phyloP scores from a whole-genome alignment of 306 rosid genomes.

The Lotus japonicus region DNA sequence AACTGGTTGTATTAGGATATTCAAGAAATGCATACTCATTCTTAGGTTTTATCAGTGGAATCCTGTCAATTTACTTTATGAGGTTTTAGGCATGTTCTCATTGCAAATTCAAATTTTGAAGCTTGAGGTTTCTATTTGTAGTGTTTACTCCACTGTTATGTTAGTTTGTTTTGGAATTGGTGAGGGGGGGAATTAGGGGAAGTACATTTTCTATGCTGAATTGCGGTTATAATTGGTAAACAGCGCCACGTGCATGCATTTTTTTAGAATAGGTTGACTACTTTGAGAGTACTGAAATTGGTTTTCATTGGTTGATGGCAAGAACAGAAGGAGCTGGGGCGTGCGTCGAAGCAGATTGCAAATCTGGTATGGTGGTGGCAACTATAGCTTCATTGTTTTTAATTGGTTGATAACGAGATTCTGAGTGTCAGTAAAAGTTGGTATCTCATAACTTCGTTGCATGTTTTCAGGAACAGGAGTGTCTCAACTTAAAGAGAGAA shows the following conservation, averaged over 20 bases:
- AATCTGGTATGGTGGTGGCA: conserved; percentile 44
- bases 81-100: neutral
- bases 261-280: neutral
- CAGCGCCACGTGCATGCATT: neutral
- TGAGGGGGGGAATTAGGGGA: neutral
- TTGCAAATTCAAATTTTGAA: neutral
- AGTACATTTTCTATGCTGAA: neutral
- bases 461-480: conserved; percentile 67
- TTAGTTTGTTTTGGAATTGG: conserved; percentile 5
- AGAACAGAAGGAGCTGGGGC: conserved; percentile 70
- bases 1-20: neutral
- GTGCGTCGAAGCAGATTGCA: conserved; percentile 44
- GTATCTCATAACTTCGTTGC: conserved; percentile 11
- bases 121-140: neutral
- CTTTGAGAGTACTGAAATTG: conserved; percentile 10
- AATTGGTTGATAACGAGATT: neutral
- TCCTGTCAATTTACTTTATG: neutral
- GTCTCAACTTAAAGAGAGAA: conserved; percentile 53
- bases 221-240: neutral
- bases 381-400: neutral
- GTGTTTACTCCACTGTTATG: neutral
- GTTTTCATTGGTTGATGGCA: conserved; percentile 25
- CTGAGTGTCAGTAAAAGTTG: conserved; percentile 8
- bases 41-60: neutral
- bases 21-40: neutral